A percentile compares a stretch with the other conserved stretches of the same genome.
Evolutionary conservation across 2,329 filamentous ascomycete species (phyloP).

Genomic region (Penicillium psychrosexuale): DNA sequence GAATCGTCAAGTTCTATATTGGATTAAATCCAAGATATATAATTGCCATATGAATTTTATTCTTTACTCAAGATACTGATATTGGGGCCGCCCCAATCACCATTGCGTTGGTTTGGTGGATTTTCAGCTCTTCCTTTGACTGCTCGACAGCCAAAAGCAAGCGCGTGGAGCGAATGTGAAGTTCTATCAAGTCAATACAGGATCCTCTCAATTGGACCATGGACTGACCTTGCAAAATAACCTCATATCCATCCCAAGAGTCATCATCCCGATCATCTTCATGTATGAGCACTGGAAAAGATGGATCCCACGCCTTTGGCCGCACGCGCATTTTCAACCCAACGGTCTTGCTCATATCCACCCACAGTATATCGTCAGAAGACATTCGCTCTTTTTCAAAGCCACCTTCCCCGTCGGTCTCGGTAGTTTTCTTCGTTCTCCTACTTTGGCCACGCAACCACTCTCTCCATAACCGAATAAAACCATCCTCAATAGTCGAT

Average conservation of each 20-base stretch:
- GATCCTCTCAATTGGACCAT: background rate
- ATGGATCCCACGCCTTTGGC: conserved; percentile 48
- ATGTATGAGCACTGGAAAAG: conserved; percentile 52
- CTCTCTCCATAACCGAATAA: conserved; percentile 67
- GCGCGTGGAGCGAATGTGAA: conserved; percentile 62
- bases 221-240: conserved; percentile 67
- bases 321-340: conserved; percentile 66
- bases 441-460: conserved; percentile 59
- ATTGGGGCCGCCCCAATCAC: conserved; percentile 30
- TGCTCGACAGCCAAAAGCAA: conserved; percentile 65
- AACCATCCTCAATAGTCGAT: conserved; percentile 64
- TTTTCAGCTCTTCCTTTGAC: conserved; percentile 59
- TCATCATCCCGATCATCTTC: conserved; percentile 58
- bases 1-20: background rate
- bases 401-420: conserved; percentile 14
- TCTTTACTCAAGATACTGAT: background rate
- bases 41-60: background rate
- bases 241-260: conserved; percentile 63
- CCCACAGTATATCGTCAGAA: conserved; percentile 60
- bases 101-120: conserved; percentile 59
- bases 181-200: conserved; percentile 48
- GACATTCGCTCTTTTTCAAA: conserved; percentile 8
- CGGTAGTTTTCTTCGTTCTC: background rate
- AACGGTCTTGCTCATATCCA: conserved; percentile 59
- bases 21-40: background rate